Evolutionary conservation across 768 basidiomycete genomes (phyloP).

Genomic region (Symmetrospora coprosmae): DNA sequence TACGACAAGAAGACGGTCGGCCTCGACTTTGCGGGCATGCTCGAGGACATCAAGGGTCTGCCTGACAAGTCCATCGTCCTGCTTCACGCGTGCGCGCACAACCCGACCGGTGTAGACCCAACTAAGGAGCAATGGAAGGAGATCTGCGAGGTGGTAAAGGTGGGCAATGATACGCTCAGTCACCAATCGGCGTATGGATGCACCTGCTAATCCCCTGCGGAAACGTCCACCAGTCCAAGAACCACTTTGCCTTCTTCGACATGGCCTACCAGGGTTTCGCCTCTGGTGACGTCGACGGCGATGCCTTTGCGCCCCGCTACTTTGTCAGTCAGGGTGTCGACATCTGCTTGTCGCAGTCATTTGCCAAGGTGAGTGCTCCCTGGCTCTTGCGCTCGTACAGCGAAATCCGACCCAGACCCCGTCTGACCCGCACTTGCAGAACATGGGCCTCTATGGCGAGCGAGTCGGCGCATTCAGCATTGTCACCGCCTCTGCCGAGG

Average conservation of each 20-base stretch:
- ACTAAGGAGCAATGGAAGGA: constrained; percentile 70
- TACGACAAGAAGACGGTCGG: constrained; percentile 81
- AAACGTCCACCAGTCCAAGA: constrained; percentile 34
- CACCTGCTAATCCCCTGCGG: background rate
- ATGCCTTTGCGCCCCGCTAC: constrained; percentile 88
- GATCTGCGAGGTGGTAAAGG: constrained; percentile 54
- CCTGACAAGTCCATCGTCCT: constrained; percentile 69
- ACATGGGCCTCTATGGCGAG: constrained; percentile 87
- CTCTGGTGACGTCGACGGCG: constrained; percentile 66
- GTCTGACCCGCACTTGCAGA: too few relatives aligned
- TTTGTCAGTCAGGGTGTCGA: constrained; percentile 89
- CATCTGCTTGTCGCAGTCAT: constrained; percentile 81
- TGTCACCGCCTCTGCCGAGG: constrained; percentile 50
- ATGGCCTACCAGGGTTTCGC: constrained; percentile 99
- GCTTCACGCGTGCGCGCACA: constrained; percentile 88
- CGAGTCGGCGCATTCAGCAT: constrained; percentile 88
- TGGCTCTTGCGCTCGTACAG: too few relatives aligned
- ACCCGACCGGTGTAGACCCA: constrained; percentile 92
- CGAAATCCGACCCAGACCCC: too few relatives aligned
- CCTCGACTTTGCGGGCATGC: constrained; percentile 61
- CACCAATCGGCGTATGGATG: background rate
- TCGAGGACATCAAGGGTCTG: constrained; percentile 42
- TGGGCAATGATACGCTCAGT: background rate
- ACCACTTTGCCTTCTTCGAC: constrained; percentile 95
- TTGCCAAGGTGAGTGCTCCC: constrained; percentile 63